phyloP scores from a whole-genome alignment of 805 yeast species.

The Kuraishia piskuri region DNA sequence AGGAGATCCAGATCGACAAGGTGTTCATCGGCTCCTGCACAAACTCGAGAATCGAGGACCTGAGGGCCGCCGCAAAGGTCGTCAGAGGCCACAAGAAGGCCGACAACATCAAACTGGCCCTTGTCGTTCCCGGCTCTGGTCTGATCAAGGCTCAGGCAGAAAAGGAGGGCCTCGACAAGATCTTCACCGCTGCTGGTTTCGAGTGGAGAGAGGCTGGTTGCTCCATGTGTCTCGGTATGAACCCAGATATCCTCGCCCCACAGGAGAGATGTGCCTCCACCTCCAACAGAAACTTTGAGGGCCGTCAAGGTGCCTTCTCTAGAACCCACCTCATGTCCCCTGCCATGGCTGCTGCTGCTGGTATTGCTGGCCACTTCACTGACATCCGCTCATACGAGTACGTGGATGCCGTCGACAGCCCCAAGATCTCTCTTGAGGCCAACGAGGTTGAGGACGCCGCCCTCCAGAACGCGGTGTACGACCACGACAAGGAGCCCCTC shows the following conservation, averaged over 20 bases:
- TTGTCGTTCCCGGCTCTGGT: slow-evolving; percentile 98
- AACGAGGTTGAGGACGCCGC: slow-evolving; percentile 44
- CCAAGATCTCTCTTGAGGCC: slow-evolving; percentile 41
- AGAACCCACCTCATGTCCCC: slow-evolving; percentile 98
- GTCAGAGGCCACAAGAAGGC: slow-evolving; percentile 89
- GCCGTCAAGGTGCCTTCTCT: slow-evolving; percentile 95
- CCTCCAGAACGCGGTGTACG: slow-evolving; percentile 62
- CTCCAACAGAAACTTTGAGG: slow-evolving; percentile 97
- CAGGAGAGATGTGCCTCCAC: slow-evolving; percentile 98
- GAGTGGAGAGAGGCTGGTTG: slow-evolving; percentile 99
- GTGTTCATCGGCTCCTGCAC: slow-evolving; percentile 98
- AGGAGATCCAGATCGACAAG: slow-evolving; percentile 75
- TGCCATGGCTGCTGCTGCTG: slow-evolving; percentile 99
- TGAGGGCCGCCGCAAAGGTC: slow-evolving; percentile 90
- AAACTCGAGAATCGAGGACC: slow-evolving; percentile 94
- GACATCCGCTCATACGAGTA: slow-evolving; percentile 82
- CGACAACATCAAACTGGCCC: slow-evolving; percentile 64
- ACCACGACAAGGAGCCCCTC: slow-evolving; percentile 58
- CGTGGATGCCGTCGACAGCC: slow-evolving; percentile 44
- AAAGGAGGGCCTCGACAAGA: slow-evolving; percentile 85
- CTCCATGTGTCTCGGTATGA: slow-evolving; percentile 99
- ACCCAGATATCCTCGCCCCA: slow-evolving; percentile 93
- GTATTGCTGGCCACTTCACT: slow-evolving; percentile 79
- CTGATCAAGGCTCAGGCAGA: slow-evolving; percentile 91
- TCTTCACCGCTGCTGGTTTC: slow-evolving; percentile 88